Evolutionary conservation across 768 basidiomycete genomes (phyloP).

Genomic region (Porpolomopsis calyptriformis): DNA sequence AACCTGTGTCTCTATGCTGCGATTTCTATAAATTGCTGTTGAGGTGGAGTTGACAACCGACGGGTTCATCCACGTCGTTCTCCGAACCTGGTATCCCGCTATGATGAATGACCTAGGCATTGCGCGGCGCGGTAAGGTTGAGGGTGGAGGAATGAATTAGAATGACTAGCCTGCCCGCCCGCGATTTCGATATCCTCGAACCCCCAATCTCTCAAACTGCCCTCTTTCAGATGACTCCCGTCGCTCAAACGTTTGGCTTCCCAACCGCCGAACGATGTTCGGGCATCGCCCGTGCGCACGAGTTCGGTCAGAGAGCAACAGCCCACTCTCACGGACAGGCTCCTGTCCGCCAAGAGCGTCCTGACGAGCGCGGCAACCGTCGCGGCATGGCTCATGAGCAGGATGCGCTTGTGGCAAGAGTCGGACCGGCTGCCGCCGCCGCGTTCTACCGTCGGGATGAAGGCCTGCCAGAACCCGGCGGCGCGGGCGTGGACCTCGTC

Average conservation of each 20-base stretch:
- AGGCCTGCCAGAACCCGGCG: slow-evolving; percentile 37
- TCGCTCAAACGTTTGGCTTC: slow-evolving; percentile 38
- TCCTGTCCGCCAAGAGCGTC: slow-evolving; percentile 43
- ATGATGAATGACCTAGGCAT: slow-evolving; percentile 59
- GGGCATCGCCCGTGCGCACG: slow-evolving; percentile 20
- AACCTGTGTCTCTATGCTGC: neutral
- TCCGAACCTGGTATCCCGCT: slow-evolving; percentile 61
- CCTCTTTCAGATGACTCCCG: slow-evolving; percentile 48
- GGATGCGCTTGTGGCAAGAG: slow-evolving; percentile 42
- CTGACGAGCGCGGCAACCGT: slow-evolving; percentile 58
- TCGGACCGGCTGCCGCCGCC: slow-evolving; percentile 27
- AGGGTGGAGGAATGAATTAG: too few species aligned
- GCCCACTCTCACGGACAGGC: slow-evolving; percentile 51
- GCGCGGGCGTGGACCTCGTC: slow-evolving; percentile 51
- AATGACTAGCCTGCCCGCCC: slow-evolving; percentile 44
- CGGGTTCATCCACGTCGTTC: slow-evolving; percentile 42
- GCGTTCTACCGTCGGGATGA: slow-evolving; percentile 42
- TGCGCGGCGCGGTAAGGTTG: too few species aligned
- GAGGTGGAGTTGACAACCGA: slow-evolving; percentile 36
- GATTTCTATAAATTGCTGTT: slow-evolving; percentile 1
- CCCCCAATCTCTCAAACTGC: slow-evolving; percentile 65
- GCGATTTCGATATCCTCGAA: slow-evolving; percentile 60
- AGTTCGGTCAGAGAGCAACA: slow-evolving; percentile 65
- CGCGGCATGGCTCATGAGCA: slow-evolving; percentile 69
- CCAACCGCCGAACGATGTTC: slow-evolving; percentile 34